Percentiles rank a stretch among this genome's conserved stretches.
These are phyloP conservation scores for Striga asiatica DNA, from an alignment of 257 asterid genomes.

Conservation along the genomic window DNA sequence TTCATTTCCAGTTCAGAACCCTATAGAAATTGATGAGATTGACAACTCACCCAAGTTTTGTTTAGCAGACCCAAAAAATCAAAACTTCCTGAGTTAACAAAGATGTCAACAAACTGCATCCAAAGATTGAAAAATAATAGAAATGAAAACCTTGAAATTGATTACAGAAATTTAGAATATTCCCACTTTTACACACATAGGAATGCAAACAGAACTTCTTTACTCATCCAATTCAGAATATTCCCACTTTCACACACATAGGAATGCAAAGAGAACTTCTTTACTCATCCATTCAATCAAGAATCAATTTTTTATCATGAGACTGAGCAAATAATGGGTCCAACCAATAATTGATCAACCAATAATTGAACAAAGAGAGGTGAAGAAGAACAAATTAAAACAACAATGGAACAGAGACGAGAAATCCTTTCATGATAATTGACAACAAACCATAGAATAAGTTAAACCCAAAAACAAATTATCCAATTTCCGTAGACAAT, in stretches of 20 bases:
- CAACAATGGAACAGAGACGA: not conserved
- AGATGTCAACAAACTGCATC: slow-evolving; percentile 16
- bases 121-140: not conserved
- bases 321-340: not conserved
- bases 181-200: slow-evolving; percentile 9
- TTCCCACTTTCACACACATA: no score
- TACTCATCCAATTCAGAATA: not conserved
- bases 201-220: not conserved
- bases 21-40: not conserved
- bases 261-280: not conserved
- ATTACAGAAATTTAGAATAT: slow-evolving; percentile 1
- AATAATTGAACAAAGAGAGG: no score
- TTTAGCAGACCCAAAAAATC: slow-evolving; percentile 9
- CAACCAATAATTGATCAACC: not conserved
- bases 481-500: no score
- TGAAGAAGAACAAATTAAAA: no score
- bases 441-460: slow-evolving; percentile 4
- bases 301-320: slow-evolving; percentile 10
- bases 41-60: slow-evolving; percentile 6
- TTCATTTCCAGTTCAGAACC: slow-evolving; percentile 36
- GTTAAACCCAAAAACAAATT: not conserved
- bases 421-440: not conserved
- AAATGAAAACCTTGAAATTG: not conserved
- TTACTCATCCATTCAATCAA: slow-evolving; percentile 1
- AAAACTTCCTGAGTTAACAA: slow-evolving; percentile 11